Base-by-base conservation (phyloP, 179 eudicot genomes). In the Heliamphora pulchella region DNA sequence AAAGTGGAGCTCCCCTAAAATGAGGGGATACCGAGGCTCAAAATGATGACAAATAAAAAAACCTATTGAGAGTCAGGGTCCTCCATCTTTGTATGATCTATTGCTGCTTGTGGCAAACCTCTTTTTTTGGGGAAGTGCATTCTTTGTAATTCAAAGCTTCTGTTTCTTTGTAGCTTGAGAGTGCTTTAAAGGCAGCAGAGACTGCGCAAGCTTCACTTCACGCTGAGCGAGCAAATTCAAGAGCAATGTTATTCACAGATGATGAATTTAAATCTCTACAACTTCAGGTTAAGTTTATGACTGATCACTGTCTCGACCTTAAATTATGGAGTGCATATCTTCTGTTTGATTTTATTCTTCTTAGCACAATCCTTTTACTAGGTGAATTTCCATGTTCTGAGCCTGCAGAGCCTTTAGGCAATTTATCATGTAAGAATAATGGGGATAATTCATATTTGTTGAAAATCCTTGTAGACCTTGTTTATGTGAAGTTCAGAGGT, bases 191-290 rank as follows among this genome's bases (percentile, higher is more conserved):
- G 89, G 90, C 93, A 55, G 90, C 91, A 65, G 96, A 92, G 86
- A 84, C 84, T 73, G 93, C 97, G 20, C 97, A 94, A 73, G 90
- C 92, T 59, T 84, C 90, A 73, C 93, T 91, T 77, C 86, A 78
- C 80, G 85, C 88, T 39, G 94, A 89, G 86, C 91, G 93, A 65
- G 85, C 86, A 54, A 96, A 86, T 88, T 89, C 94, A n/a, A 92
- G 96, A 79, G 85, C 86, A 64, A 77, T 82, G 63, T 74, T 92
- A 68, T 89, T 87, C 83, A 82, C 91, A 15, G 99, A 96, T 77
- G 98, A 91, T 65, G 98, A 96, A 77, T 94, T 92, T 78, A 94
- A 91, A 81, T 88, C 98, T 57, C 84, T 96, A 78, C 96, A 92
- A 81, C 89, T 92, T 79, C 98, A 96, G 90, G 89, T 90, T 76